These are phyloP conservation scores for Byssochlamys sp. DNA, from an alignment of 2,329 filamentous ascomycete species.

Conservation along the genomic window DNA sequence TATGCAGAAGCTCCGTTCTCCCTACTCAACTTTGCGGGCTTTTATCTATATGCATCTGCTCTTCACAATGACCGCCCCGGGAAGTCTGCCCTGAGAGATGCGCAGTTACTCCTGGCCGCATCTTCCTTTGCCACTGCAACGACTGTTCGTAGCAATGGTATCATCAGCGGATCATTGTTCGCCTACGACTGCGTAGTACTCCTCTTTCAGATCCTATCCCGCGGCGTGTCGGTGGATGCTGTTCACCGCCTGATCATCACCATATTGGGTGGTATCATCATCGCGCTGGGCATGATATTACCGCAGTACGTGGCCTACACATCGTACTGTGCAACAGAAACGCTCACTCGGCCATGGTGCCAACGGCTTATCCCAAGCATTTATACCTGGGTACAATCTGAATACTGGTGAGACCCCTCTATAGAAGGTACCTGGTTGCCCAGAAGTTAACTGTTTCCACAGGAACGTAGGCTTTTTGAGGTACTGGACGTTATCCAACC, in stretches of 20 bases:
- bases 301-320: conserved; percentile 70
- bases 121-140: conserved; percentile 62
- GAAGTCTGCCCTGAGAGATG: conserved; percentile 27
- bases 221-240: conserved; percentile 25
- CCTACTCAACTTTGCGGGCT: conserved; percentile 64
- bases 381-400: conserved; percentile 76
- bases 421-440: background rate
- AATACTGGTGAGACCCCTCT: conserved; percentile 66
- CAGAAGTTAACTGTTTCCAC: conserved; percentile 6
- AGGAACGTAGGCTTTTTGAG: conserved; percentile 81
- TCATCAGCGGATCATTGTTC: conserved; percentile 71
- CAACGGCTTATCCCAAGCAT: conserved; percentile 65
- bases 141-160: conserved; percentile 71
- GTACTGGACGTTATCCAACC: conserved; percentile 81
- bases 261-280: conserved; percentile 55
- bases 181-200: conserved; percentile 49
- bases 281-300: conserved; percentile 57
- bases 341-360: conserved; percentile 62
- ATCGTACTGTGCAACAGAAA: conserved; percentile 51
- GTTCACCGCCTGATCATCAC: conserved; percentile 49
- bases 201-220: conserved; percentile 34
- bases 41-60: conserved; percentile 54
- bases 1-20: conserved; percentile 76
- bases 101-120: conserved; percentile 53
- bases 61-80: conserved; percentile 22